These are phyloP conservation scores for Echium plantagineum DNA, from an alignment of 257 asterid genomes.

Conservation along the genomic window DNA sequence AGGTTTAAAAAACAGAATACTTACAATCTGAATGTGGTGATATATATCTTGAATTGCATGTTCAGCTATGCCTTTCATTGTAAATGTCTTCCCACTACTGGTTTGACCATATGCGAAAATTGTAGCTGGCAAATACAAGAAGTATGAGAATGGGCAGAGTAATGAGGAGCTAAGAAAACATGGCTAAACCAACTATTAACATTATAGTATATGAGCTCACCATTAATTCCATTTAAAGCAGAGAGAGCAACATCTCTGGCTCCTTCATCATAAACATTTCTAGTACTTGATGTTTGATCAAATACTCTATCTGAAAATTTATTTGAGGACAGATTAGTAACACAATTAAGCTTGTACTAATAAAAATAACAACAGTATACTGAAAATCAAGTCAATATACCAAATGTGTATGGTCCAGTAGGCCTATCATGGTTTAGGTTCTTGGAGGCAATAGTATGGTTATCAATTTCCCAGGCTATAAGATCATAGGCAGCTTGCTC, in stretches of 20 bases:
- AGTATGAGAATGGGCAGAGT: background rate
- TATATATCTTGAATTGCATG: slow-evolving; percentile 73
- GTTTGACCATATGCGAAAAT: slow-evolving; percentile 96
- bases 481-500: slow-evolving; percentile 84
- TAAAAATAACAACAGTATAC: background rate
- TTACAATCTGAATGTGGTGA: slow-evolving; percentile 57
- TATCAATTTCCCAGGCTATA: slow-evolving; percentile 80
- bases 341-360: background rate
- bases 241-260: slow-evolving; percentile 90
- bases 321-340: background rate
- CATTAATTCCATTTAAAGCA: slow-evolving; percentile 82
- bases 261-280: slow-evolving; percentile 79
- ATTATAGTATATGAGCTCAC: slow-evolving; percentile 23
- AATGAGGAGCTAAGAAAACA: no score
- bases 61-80: slow-evolving; percentile 92
- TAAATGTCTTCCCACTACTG: slow-evolving; percentile 92
- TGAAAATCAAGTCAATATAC: slow-evolving; percentile 18
- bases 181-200: background rate
- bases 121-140: slow-evolving; percentile 48
- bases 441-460: slow-evolving; percentile 61
- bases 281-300: slow-evolving; percentile 52
- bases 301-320: slow-evolving; percentile 67
- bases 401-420: slow-evolving; percentile 58
- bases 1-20: slow-evolving; percentile 12
- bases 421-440: slow-evolving; percentile 66